Evolutionary conservation across 202 grass and related monocot species (phyloP).

Genomic region (Bolboschoenoplectus hybrid): DNA sequence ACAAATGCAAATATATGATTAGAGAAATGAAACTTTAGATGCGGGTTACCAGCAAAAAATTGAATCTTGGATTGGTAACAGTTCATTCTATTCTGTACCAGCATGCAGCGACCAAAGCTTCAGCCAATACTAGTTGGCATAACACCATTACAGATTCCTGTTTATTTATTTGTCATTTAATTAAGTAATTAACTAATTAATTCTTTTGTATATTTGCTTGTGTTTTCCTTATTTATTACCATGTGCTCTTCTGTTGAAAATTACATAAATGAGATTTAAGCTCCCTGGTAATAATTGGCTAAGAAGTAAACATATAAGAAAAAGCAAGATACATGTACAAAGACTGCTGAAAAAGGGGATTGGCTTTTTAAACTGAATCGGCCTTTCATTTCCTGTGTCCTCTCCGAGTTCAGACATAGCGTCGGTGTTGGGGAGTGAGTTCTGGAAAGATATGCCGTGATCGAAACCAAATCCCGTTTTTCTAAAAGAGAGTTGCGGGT

Average conservation of each 20-base stretch:
- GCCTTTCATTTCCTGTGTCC: too few species aligned
- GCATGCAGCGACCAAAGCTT: background rate
- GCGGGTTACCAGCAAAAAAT: constrained; percentile 8
- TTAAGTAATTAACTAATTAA: background rate
- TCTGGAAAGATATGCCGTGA: too few species aligned
- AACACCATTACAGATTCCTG: background rate
- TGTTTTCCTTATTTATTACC: background rate
- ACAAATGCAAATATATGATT: constrained; percentile 25
- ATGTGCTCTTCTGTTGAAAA: background rate
- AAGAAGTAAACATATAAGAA: background rate
- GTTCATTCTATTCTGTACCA: background rate
- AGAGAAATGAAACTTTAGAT: background rate
- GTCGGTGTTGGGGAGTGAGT: too few species aligned
- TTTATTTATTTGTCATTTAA: background rate
- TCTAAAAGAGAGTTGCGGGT: too few species aligned
- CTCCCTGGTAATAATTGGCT: background rate
- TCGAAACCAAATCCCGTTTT: too few species aligned
- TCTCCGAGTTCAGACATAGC: too few species aligned
- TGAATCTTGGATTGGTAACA: background rate
- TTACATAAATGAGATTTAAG: background rate
- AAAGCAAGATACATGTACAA: constrained; percentile 15
- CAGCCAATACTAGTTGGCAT: background rate
- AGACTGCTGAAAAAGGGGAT: constrained; percentile 17
- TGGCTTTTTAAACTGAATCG: too few species aligned
- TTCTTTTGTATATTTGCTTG: background rate